Percentiles rank a stretch among this genome's conserved stretches.
Evolutionary conservation across 2,329 filamentous ascomycete genomes (phyloP).

Genomic region (Botrytis cinerea): DNA sequence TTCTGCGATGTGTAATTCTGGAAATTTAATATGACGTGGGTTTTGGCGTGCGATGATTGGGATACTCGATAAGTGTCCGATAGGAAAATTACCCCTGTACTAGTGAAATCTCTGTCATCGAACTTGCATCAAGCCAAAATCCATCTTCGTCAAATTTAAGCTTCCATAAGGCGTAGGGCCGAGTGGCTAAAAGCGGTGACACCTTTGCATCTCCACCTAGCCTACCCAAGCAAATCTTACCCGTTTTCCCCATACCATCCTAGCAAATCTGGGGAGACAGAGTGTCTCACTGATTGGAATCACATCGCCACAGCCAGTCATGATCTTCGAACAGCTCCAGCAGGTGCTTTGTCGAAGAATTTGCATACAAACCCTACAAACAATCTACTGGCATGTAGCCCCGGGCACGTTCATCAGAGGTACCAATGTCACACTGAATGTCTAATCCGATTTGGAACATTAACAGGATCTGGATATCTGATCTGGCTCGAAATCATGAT

Average conservation of each 20-base stretch:
- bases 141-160: conserved; percentile 21
- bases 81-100: conserved; percentile 16
- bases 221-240: conserved; percentile 2
- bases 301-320: conserved; percentile 9
- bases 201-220: conserved; percentile 11
- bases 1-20: background rate
- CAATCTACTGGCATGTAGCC: conserved; percentile 1
- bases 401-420: background rate
- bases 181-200: conserved; percentile 21
- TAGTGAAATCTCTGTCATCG: conserved; percentile 18
- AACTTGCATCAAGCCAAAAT: conserved; percentile 11
- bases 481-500: background rate
- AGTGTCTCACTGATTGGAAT: background rate
- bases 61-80: conserved; percentile 19
- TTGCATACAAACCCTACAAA: background rate
- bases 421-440: background rate
- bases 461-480: background rate
- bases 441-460: background rate
- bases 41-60: background rate
- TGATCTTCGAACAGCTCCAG: background rate
- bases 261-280: conserved; percentile 1
- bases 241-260: conserved; percentile 11
- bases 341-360: background rate
- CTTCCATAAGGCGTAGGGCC: conserved; percentile 17
- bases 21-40: conserved; percentile 9